Base-by-base conservation (phyloP, 1,284 basidiomycete species). In the Sporisorium reilianum region DNA sequence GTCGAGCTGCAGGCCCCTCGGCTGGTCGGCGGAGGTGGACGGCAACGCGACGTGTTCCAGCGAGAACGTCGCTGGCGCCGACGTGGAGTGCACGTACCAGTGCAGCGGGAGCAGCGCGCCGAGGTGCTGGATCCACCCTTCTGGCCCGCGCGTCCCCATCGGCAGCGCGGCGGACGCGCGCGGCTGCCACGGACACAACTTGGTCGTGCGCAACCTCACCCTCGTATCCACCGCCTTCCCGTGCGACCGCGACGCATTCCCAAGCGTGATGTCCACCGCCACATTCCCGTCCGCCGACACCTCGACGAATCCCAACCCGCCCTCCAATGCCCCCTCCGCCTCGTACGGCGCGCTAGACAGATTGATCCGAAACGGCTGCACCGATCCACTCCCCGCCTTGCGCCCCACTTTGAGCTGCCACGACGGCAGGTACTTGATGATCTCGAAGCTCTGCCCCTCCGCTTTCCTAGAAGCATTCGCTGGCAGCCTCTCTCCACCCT, bases 61-160 rank as follows among this genome's bases (percentile, higher is more conserved):
- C 1, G 55, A 55, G 38, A 70, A 75, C n/a, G 46, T 57, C 1
- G 63, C 55, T 0, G 72, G 72, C 1, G 66, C 45, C 0, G 48
- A 36, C 2, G 66, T 50, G 0, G 72, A 54, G 22, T 75, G 72
- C 7, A 75, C 72, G 34, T 75, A 75, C 72, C 72, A 75, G 44
- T 75, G 72, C 20, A 75, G 44, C 1, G 72, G 72, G 0, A 75
- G 40, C 1, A 61, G 3, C 3, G 45, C 16, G 3, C 72, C 72
- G 12, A 75, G 57, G 25, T 75, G 72, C 40, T 75, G 72, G 16
- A 75, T 50, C 46, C 38, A 55, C 5, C 63, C 58, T 42, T 75
- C 72, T 5, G 72, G 72, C 1, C 72, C 72, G 5, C 44, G 44
- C 0, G 20, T 56, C 1, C 67, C 67, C 38, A 70, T 51, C 23